Evolutionary conservation across 2,329 filamentous ascomycete species (phyloP).

Genomic region (Botrytis pseudocinerea): DNA sequence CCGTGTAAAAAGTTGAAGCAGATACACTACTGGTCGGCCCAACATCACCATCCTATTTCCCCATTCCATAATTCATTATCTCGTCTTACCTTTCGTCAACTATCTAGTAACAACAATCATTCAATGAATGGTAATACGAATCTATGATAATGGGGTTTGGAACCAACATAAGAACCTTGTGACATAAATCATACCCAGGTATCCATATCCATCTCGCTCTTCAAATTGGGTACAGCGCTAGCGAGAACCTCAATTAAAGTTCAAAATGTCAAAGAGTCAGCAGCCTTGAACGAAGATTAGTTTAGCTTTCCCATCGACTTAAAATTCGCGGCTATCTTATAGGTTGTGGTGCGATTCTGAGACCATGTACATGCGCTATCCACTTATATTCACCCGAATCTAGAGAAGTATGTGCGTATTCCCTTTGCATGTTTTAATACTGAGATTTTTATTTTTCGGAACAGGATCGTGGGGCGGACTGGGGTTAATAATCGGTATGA

Average conservation of each 20-base stretch:
- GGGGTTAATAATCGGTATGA: too few relatives aligned
- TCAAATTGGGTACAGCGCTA: background rate
- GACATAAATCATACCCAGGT: too few relatives aligned
- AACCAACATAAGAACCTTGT: background rate
- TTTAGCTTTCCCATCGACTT: background rate
- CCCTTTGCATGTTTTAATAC: background rate
- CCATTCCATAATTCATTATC: fast-evolving
- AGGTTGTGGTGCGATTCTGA: background rate
- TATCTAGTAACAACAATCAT: background rate
- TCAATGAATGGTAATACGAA: fast-evolving
- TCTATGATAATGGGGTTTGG: background rate
- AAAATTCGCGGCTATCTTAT: background rate
- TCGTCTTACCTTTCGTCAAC: background rate
- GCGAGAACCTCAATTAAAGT: background rate
- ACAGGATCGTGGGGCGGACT: background rate
- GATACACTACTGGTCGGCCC: fast-evolving
- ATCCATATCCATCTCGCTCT: background rate
- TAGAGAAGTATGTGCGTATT: background rate
- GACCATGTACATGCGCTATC: background rate
- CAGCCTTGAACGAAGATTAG: too few relatives aligned
- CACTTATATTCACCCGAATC: background rate
- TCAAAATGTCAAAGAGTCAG: too few relatives aligned
- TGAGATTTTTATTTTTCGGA: background rate
- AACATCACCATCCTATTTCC: background rate
- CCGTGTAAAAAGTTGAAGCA: too few relatives aligned